These are phyloP conservation scores for Phylloporus rhodoxanthus DNA, from an alignment of 768 basidiomycete genomes.

Conservation along the genomic window DNA sequence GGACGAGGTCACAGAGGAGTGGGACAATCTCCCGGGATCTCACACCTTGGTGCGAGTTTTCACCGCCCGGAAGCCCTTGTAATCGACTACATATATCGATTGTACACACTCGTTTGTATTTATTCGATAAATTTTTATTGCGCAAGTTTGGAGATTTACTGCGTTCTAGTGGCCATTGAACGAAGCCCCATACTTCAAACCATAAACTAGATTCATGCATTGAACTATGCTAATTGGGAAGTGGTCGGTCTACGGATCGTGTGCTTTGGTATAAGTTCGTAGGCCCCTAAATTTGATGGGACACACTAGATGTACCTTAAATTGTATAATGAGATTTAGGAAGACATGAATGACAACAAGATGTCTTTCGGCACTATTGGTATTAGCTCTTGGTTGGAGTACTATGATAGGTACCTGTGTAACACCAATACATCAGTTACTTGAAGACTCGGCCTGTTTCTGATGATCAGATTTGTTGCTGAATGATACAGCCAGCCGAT, in stretches of 20 bases:
- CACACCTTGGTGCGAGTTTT: constrained; percentile 2
- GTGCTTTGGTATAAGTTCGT: no score
- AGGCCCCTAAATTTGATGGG: no score
- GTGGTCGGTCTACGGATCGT: no score
- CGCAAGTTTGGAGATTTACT: neutral
- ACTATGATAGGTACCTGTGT: neutral
- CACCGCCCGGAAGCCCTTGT: constrained; percentile 8
- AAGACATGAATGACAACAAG: no score
- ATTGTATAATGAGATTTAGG: no score
- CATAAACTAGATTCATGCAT: no score
- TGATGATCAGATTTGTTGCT: neutral
- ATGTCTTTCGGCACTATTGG: no score
- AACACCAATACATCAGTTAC: neutral
- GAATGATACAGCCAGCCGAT: neutral
- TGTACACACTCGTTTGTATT: neutral
- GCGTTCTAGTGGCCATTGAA: no score
- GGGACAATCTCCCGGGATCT: constrained; percentile 14
- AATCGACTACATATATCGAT: neutral
- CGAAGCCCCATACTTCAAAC: no score
- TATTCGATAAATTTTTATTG: neutral
- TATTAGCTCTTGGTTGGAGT: neutral
- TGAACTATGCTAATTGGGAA: no score
- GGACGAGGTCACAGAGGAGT: constrained; percentile 17
- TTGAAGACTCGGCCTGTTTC: neutral
- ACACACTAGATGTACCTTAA: no score